These are phyloP conservation scores for Cryptococcus amylolentus DNA, from an alignment of 1,284 basidiomycete genomes.

Conservation along the genomic window DNA sequence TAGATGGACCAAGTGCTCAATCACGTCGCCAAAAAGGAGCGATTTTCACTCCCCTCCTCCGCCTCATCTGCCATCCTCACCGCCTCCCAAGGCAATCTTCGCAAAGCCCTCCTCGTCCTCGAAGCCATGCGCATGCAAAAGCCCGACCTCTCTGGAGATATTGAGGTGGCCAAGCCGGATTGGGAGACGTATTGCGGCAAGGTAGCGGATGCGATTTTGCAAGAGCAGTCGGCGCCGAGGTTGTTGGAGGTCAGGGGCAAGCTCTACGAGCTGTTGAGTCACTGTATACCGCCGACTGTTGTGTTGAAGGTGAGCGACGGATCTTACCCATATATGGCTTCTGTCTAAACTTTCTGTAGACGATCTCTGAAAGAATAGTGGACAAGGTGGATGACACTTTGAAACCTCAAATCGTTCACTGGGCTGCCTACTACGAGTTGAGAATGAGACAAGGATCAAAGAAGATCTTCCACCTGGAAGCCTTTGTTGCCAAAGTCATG, in stretches of 20 bases:
- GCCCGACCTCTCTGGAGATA: conserved; percentile 67
- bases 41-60: conserved; percentile 73
- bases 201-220: conserved; percentile 88
- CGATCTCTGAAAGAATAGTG: conserved; percentile 79
- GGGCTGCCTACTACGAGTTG: conserved; percentile 93
- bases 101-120: conserved; percentile 89
- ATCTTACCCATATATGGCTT: neutral
- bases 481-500: conserved; percentile 56
- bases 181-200: conserved; percentile 98
- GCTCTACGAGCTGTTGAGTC: conserved; percentile 91
- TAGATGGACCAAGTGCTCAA: conserved; percentile 78
- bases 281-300: conserved; percentile 94
- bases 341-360: conserved; percentile 55
- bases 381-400: conserved; percentile 81
- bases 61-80: conserved; percentile 70
- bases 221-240: conserved; percentile 84
- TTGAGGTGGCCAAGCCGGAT: conserved; percentile 88
- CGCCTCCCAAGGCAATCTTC: conserved; percentile 83
- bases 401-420: conserved; percentile 88
- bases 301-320: conserved; percentile 68
- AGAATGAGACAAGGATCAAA: conserved; percentile 86
- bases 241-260: conserved; percentile 89
- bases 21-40: conserved; percentile 77
- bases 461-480: conserved; percentile 93
- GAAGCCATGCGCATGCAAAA: conserved; percentile 96